A percentile compares a stretch with the other conserved stretches of the same genome.
phyloP scores from a whole-genome alignment of 495 filamentous ascomycete species.

The Trichoderma gamsii region DNA sequence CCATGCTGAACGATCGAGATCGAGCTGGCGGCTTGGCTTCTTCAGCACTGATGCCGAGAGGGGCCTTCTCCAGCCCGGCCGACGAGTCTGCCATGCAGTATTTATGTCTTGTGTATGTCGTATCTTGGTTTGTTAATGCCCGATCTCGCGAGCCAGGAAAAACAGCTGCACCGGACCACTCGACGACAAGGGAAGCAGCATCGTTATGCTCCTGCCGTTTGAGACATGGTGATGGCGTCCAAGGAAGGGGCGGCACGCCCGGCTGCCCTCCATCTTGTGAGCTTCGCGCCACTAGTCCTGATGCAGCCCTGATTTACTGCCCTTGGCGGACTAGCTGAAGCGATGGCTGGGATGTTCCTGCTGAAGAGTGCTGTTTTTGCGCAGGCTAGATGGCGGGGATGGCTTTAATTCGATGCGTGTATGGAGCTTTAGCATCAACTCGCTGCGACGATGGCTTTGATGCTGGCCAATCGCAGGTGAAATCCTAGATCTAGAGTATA shows the following conservation, averaged over 20 bases:
- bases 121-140: background rate
- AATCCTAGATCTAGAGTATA: too few species aligned
- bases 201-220: constrained; percentile 5
- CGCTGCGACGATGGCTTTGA: too few species aligned
- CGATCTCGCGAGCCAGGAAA: background rate
- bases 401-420: too few species aligned
- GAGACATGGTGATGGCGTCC: background rate
- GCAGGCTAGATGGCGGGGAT: background rate
- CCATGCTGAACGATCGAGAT: background rate
- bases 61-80: constrained; percentile 5
- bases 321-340: background rate
- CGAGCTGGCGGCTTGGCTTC: constrained; percentile 6
- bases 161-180: background rate
- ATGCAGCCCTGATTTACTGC: background rate
- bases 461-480: too few species aligned
- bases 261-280: background rate
- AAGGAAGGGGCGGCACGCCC: constrained; percentile 9
- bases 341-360: background rate
- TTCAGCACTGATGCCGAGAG: background rate
- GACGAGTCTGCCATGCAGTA: constrained; percentile 6
- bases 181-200: constrained; percentile 3
- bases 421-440: too few species aligned
- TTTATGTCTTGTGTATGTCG: background rate
- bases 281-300: constrained; percentile 5
- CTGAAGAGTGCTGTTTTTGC: background rate